Conservation (phyloP, 345 rosid species). For the Eucalyptus decipiens region DNA sequence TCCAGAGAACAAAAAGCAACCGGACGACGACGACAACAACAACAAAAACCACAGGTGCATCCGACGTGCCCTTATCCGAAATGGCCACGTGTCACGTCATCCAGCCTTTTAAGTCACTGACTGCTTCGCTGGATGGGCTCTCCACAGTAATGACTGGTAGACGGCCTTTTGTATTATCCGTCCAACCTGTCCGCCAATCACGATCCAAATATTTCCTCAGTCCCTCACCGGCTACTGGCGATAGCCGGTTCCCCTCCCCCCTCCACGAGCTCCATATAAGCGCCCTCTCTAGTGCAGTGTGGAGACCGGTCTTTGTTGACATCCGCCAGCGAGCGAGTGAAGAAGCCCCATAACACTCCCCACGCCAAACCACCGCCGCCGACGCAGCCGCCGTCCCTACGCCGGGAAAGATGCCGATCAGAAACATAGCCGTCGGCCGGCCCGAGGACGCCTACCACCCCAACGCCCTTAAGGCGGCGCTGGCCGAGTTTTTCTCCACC, state of each 20-base stretch:
- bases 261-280: slow-evolving; percentile 13
- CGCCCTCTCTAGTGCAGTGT: background rate
- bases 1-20: background rate
- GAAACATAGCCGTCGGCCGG: slow-evolving; percentile 72
- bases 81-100: background rate
- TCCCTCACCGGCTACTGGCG: slow-evolving; percentile 16
- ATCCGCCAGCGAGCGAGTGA: background rate
- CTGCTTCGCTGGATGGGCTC: background rate
- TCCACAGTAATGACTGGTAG: background rate
- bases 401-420: slow-evolving; percentile 54
- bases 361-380: background rate
- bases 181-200: slow-evolving; percentile 5
- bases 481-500: slow-evolving; percentile 87
- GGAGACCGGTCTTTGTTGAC: background rate
- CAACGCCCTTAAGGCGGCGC: slow-evolving; percentile 55
- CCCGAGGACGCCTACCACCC: slow-evolving; percentile 61
- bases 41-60: background rate
- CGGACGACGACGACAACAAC: background rate
- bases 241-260: slow-evolving; percentile 1
- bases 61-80: background rate
- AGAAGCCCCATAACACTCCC: background rate
- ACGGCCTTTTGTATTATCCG: background rate
- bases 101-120: background rate
- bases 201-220: background rate
- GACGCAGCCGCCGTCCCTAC: background rate